Conservation (phyloP, 1,284 basidiomycete genomes). For the Athelia psychrophila region DNA sequence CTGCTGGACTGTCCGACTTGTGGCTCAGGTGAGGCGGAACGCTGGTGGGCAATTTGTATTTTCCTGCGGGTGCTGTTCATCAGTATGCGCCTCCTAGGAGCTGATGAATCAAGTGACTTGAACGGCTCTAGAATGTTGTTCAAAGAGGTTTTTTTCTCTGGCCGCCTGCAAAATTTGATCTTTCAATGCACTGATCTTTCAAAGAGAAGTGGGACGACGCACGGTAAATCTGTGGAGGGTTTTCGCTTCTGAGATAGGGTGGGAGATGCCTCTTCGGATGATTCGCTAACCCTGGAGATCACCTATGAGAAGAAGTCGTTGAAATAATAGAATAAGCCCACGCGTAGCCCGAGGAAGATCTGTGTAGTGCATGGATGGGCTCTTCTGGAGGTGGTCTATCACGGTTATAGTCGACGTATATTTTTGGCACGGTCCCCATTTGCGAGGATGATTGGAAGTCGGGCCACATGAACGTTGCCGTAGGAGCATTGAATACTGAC, state of each 20-base stretch:
- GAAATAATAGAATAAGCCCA: too few species aligned
- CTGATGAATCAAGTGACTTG: not conserved
- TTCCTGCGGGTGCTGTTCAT: not conserved
- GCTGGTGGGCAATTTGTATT: not conserved
- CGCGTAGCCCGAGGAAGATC: too few species aligned
- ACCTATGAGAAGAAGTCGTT: too few species aligned
- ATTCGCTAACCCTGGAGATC: not conserved
- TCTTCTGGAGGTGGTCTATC: conserved; percentile 15
- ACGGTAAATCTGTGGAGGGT: not conserved
- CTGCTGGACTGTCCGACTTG: not conserved
- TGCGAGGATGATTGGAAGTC: conserved; percentile 33
- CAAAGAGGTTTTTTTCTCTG: not conserved
- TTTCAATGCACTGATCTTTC: not conserved
- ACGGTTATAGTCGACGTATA: conserved; percentile 34
- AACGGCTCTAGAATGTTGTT: conserved; percentile 2
- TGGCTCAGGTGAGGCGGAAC: not conserved
- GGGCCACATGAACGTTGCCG: conserved; percentile 38
- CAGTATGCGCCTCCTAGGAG: not conserved
- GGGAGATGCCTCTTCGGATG: not conserved
- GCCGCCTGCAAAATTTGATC: not conserved
- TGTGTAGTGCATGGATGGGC: too few species aligned
- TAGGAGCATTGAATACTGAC: conserved; percentile 35
- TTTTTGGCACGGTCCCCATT: conserved; percentile 32
- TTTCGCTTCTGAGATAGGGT: not conserved
- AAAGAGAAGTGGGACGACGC: not conserved